These are phyloP conservation scores for Durio zibethinus DNA, from an alignment of 345 rosid species.

Conservation along the genomic window DNA sequence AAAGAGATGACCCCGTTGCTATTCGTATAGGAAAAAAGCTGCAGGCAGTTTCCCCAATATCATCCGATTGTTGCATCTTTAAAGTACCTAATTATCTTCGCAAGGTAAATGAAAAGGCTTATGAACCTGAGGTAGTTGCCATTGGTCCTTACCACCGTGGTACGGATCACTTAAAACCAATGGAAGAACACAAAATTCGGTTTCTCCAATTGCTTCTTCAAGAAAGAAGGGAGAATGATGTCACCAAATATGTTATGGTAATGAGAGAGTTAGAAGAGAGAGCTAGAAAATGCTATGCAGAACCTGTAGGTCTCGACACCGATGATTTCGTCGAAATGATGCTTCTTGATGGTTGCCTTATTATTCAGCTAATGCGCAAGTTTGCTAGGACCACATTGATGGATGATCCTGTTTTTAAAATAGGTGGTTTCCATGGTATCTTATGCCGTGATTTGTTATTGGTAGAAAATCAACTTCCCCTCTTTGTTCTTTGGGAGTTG, in stretches of 20 bases:
- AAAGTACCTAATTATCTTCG: constrained; percentile 11
- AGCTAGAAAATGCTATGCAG: too few relatives aligned
- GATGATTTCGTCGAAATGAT: too few relatives aligned
- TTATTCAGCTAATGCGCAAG: too few relatives aligned
- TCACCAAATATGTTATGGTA: not conserved
- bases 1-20: too few relatives aligned
- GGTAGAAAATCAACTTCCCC: too few relatives aligned
- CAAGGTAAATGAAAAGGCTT: too few relatives aligned
- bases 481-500: too few relatives aligned
- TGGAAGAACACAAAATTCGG: constrained; percentile 22
- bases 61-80: constrained; percentile 10
- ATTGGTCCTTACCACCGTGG: constrained; percentile 16
- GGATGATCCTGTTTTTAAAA: not conserved
- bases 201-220: constrained; percentile 10
- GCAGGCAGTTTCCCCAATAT: not conserved
- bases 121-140: too few relatives aligned
- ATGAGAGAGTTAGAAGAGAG: too few relatives aligned
- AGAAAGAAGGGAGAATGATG: not conserved
- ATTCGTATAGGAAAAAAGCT: not conserved
- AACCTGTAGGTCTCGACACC: too few relatives aligned
- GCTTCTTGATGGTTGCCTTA: too few relatives aligned
- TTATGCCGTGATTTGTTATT: constrained; percentile 13
- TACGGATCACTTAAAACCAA: constrained; percentile 1
- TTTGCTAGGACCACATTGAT: not conserved
- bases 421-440: not conserved